A percentile compares a stretch with the other conserved stretches of the same genome.
Evolutionary conservation across 495 filamentous ascomycete species (phyloP).

Genomic region (Penicillium turbatum): DNA sequence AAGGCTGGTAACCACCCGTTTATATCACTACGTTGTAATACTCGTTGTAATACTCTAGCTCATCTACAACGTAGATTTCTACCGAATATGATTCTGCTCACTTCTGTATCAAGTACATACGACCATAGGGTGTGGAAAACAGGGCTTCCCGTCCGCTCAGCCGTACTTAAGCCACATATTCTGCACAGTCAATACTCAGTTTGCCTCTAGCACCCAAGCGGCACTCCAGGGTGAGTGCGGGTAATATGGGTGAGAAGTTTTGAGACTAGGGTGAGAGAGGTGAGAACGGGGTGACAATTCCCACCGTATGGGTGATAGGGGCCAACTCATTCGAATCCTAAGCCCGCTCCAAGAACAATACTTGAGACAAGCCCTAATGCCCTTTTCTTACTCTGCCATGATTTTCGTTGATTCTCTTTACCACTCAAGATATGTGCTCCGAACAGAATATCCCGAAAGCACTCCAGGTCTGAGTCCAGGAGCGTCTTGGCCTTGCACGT

Average conservation of each 20-base stretch:
- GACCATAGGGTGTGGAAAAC: too few species aligned
- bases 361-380: background rate
- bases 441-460: background rate
- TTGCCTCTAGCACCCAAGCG: background rate
- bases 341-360: background rate
- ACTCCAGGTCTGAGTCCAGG: background rate
- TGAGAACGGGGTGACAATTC: background rate
- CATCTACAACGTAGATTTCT: too few species aligned
- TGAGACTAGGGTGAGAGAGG: background rate
- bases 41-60: too few species aligned
- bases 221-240: background rate
- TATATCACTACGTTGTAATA: too few species aligned
- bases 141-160: too few species aligned
- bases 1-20: too few species aligned
- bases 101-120: too few species aligned
- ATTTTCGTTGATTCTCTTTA: background rate
- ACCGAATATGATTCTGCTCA: too few species aligned
- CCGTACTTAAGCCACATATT: too few species aligned
- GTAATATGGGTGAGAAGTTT: background rate
- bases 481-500: conserved; percentile 4
- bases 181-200: background rate
- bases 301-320: background rate
- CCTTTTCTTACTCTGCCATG: background rate
- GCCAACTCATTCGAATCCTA: background rate
- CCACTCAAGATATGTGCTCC: background rate